Evolutionary conservation across 352 stramenopile species (phyloP), one percentile per base, ranked within the genome.

Genomic region (Phytopythium chamaehyphon): DNA sequence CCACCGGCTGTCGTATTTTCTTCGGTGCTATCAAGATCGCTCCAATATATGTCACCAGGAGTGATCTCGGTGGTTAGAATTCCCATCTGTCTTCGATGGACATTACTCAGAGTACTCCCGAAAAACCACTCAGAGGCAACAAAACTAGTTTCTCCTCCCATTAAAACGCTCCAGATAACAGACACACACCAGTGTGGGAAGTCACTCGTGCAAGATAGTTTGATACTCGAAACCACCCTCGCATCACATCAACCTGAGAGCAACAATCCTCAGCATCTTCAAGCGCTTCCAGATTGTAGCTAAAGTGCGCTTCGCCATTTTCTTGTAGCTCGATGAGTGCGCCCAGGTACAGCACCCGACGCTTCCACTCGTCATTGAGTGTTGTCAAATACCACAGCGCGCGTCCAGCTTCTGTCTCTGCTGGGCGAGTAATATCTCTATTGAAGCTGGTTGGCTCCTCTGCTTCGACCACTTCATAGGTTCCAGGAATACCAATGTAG

Each of bases 151-250:
- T 22, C 18, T 11, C 26, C 9, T 8, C 26, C 19, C 39, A 45
- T n/a, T 9, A 45, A 21, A 9, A 45, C 23, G 6, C 39, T 45
- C 39, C 18, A 45, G 12, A 45, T 11, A 21, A 45, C 26, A 8
- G 19, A 12, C 39, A 45, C 38, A 19, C 18, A 45, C 39, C 39
- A 45, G 19, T 45, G n/a, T n/a, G n/a, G n/a, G n/a, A n/a, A n/a
- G n/a, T n/a, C n/a, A n/a, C n/a, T n/a, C n/a, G n/a, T n/a, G n/a
- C n/a, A n/a, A n/a, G n/a, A n/a, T n/a, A n/a, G 19, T 45, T 28
- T 19, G 19, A 45, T 21, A 45, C 16, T 1, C 19, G 39, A 18
- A 45, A 12, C 39, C 39, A 45, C 6, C 39, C 39, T 9, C 39
- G 19, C 18, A 45, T 21, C 14, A 21, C 39, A 28, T 45, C 39